Percentiles rank a stretch among this genome's conserved stretches.
phyloP scores from a whole-genome alignment of 2,329 filamentous ascomycete species.

The Penicillium psychrosexuale region DNA sequence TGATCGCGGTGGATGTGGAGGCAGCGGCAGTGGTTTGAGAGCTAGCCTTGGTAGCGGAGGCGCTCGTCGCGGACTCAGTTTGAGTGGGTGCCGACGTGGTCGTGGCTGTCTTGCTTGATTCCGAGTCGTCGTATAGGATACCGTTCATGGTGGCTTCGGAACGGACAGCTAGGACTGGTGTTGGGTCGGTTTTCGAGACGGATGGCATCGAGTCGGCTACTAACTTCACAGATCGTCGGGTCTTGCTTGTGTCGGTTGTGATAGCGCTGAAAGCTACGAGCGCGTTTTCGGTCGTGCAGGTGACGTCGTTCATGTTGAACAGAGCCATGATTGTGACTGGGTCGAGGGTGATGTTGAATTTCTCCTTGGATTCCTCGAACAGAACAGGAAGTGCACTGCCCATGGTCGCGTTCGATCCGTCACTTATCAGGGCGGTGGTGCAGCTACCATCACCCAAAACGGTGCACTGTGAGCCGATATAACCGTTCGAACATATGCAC shows the following conservation, averaged over 20 bases:
- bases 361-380: conserved; percentile 60
- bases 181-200: neutral
- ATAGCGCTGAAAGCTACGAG: conserved; percentile 76
- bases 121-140: conserved; percentile 35
- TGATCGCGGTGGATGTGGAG: neutral
- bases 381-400: conserved; percentile 75
- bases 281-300: conserved; percentile 81
- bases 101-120: conserved; percentile 22
- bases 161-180: conserved; percentile 21
- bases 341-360: conserved; percentile 75
- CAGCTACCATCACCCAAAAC: conserved; percentile 52
- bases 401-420: conserved; percentile 67
- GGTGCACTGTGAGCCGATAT: conserved; percentile 64
- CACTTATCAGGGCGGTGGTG: conserved; percentile 48
- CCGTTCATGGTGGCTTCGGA: conserved; percentile 35
- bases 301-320: conserved; percentile 71
- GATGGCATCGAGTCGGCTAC: conserved; percentile 6
- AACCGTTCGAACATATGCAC: conserved; percentile 87
- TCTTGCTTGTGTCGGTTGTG: conserved; percentile 20
- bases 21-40: neutral
- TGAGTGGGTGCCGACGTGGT: conserved; percentile 19
- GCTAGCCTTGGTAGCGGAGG: conserved; percentile 7
- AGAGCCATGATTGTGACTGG: conserved; percentile 67
- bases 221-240: conserved; percentile 22
- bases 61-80: conserved; percentile 17